phyloP scores from a whole-genome alignment of 2,329 filamentous ascomycete genomes.

The Colletotrichum sp. region DNA sequence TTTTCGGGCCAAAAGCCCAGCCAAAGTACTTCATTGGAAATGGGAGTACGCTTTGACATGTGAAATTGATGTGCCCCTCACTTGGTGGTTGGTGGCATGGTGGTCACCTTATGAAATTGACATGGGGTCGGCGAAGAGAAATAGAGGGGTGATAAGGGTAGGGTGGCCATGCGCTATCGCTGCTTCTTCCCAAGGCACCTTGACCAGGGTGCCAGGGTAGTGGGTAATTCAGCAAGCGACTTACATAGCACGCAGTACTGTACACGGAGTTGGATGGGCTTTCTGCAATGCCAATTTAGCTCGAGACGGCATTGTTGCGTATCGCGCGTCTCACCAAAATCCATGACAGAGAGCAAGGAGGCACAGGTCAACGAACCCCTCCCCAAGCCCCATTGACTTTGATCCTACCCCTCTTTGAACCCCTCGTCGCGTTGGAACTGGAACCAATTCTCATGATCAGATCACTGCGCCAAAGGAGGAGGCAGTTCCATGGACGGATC shows the following conservation, averaged over 20 bases:
- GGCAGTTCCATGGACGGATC: neutral
- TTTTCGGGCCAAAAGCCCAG: neutral
- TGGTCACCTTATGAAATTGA: neutral
- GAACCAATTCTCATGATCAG: neutral
- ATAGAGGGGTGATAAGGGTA: neutral
- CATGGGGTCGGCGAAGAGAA: neutral
- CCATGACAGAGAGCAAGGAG: neutral
- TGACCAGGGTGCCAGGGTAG: neutral
- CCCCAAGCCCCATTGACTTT: neutral
- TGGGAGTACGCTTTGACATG: neutral
- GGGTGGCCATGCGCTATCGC: neutral
- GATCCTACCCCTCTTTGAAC: neutral
- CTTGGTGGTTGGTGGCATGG: neutral
- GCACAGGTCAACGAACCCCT: neutral
- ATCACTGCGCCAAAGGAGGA: neutral
- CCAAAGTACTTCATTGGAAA: neutral
- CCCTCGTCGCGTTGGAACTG: neutral
- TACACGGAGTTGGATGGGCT: neutral
- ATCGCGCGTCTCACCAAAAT: constrained; percentile 2
- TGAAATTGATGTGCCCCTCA: neutral
- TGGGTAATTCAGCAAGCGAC: too few relatives aligned
- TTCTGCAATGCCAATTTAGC: neutral
- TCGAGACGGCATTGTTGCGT: neutral
- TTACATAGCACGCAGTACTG: neutral
- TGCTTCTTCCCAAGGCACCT: neutral